Evolutionary conservation across 1,284 basidiomycete species (phyloP).

Genomic region (Xerocomus nothofagi): DNA sequence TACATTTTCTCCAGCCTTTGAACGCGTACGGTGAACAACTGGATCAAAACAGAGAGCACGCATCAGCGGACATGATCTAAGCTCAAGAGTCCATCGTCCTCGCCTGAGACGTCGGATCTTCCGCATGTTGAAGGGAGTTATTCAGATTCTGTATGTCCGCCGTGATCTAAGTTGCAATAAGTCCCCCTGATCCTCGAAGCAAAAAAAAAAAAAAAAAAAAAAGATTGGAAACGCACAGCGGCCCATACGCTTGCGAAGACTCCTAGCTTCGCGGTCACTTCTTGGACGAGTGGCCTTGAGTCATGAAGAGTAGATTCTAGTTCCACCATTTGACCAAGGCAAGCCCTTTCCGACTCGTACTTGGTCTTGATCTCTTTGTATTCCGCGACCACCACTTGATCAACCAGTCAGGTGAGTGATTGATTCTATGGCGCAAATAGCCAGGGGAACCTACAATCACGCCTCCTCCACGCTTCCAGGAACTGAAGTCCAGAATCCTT

Average conservation of each 20-base stretch:
- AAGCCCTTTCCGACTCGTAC: slow-evolving; percentile 13
- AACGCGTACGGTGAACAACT: slow-evolving; percentile 20
- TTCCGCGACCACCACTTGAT: slow-evolving; percentile 8
- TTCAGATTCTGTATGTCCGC: slow-evolving; percentile 19
- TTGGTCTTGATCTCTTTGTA: slow-evolving; percentile 9
- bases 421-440: neutral
- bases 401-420: neutral
- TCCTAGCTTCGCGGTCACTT: slow-evolving; percentile 18
- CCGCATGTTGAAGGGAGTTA: slow-evolving; percentile 7
- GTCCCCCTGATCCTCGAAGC: no score
- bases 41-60: neutral
- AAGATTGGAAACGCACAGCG: slow-evolving; percentile 15
- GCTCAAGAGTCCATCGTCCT: neutral
- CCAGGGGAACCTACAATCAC: slow-evolving; percentile 6
- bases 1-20: slow-evolving; percentile 21
- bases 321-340: slow-evolving; percentile 15
- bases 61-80: neutral
- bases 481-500: slow-evolving; percentile 6
- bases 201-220: no score
- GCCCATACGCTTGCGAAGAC: slow-evolving; percentile 23
- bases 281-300: slow-evolving; percentile 20
- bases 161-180: slow-evolving; percentile 17
- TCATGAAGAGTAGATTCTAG: slow-evolving; percentile 10
- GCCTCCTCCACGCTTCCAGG: slow-evolving; percentile 1
- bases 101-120: slow-evolving; percentile 17